These are phyloP conservation scores for Moringa oleifera DNA, from an alignment of 345 rosid genomes.

Conservation along the genomic window DNA sequence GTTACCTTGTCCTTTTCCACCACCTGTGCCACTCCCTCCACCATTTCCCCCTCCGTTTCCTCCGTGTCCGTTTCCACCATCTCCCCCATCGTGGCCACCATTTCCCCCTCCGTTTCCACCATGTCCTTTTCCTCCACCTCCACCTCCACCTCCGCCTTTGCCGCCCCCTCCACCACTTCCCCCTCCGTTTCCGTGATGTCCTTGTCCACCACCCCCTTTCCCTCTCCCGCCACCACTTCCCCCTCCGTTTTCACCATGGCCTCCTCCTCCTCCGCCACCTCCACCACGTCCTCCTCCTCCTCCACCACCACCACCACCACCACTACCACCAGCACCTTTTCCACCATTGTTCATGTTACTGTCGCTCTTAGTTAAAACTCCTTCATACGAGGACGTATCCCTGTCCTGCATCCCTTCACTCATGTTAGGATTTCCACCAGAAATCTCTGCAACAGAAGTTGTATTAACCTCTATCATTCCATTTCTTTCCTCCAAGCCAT, in stretches of 20 bases:
- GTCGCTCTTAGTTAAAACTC: constrained; percentile 11
- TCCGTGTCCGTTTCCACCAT: background rate
- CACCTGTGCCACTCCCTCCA: background rate
- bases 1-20: background rate
- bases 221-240: constrained; percentile 30
- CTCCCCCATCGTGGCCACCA: constrained; percentile 15
- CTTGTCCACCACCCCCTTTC: constrained; percentile 32
- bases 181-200: constrained; percentile 31
- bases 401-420: constrained; percentile 14
- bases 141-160: constrained; percentile 33
- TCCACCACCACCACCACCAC: constrained; percentile 14
- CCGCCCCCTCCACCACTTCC: constrained; percentile 29
- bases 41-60: background rate
- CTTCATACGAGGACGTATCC: constrained; percentile 13
- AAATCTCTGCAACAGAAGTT: no score
- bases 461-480: background rate
- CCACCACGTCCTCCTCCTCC: constrained; percentile 17
- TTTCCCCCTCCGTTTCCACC: constrained; percentile 6
- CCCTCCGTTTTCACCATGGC: constrained; percentile 6
- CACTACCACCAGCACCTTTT: constrained; percentile 10
- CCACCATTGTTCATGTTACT: constrained; percentile 15
- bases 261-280: constrained; percentile 4
- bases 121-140: constrained; percentile 19
- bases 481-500: constrained; percentile 21
- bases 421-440: background rate